Percentiles rank a stretch among this genome's conserved stretches.
Conservation (phyloP, 371 early-diverging fungal species). For the Batrachochytrium dendrobatidis region DNA sequence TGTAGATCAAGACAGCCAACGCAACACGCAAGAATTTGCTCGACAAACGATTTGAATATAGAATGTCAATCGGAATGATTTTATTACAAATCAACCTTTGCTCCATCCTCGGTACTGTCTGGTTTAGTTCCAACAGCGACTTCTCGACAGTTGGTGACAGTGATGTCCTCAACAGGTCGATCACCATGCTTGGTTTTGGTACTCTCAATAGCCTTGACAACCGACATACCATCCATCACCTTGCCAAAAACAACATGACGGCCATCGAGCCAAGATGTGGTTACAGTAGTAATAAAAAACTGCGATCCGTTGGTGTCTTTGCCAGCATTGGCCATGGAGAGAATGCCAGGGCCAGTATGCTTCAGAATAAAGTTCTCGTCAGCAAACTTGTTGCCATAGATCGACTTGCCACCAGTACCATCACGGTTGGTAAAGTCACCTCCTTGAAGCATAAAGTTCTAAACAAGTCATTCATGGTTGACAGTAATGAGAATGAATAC, state of each 20-base stretch:
- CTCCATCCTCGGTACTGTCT: not conserved
- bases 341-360: constrained; percentile 69
- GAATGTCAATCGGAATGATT: too few species aligned
- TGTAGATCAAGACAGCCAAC: too few species aligned
- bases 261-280: constrained; percentile 65
- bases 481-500: too few species aligned
- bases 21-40: too few species aligned
- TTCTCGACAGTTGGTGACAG: constrained; percentile 40
- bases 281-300: constrained; percentile 88
- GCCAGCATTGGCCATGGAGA: constrained; percentile 84
- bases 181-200: constrained; percentile 52
- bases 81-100: not conserved
- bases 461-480: too few species aligned
- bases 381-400: constrained; percentile 80
- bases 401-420: constrained; percentile 87
- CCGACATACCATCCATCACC: constrained; percentile 74
- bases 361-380: constrained; percentile 94
- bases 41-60: too few species aligned
- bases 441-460: constrained; percentile 49
- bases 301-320: constrained; percentile 95
- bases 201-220: constrained; percentile 57
- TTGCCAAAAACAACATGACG: constrained; percentile 89
- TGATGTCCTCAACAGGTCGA: constrained; percentile 54
- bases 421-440: constrained; percentile 54
- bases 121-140: constrained; percentile 26